Conservation (phyloP, 768 basidiomycete species). For the Mycena maculata region DNA sequence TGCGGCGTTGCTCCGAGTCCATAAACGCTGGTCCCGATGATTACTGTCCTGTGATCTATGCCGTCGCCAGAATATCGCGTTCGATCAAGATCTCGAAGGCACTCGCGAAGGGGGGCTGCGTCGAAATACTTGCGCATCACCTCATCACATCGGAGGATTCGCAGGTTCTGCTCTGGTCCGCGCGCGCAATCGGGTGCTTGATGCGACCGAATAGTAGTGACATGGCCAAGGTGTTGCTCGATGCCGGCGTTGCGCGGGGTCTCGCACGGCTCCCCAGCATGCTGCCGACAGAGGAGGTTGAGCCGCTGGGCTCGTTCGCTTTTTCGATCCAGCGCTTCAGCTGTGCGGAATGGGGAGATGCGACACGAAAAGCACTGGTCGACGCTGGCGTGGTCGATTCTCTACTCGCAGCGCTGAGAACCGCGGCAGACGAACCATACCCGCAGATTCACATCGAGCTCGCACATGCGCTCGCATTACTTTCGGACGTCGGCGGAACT, state of each 20-base stretch:
- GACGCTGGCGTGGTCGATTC: conserved; percentile 44
- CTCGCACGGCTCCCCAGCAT: conserved; percentile 41
- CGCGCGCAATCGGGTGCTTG: conserved; percentile 41
- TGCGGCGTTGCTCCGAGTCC: conserved; percentile 30
- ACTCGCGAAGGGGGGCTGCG: conserved; percentile 37
- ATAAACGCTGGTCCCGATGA: conserved; percentile 33
- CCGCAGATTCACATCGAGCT: conserved; percentile 42
- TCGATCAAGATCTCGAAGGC: conserved; percentile 43
- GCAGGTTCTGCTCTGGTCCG: conserved; percentile 36
- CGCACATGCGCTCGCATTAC: conserved; percentile 40
- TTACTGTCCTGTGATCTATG: conserved; percentile 36
- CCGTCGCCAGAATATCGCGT: conserved; percentile 40
- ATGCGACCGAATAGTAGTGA: conserved; percentile 43
- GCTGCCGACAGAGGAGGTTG: conserved; percentile 39
- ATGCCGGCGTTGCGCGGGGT: conserved; percentile 40
- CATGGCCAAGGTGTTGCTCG: conserved; percentile 38
- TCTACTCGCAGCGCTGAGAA: conserved; percentile 41
- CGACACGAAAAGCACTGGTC: conserved; percentile 39
- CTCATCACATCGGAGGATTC: conserved; percentile 35
- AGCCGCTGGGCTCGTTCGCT: conserved; percentile 40
- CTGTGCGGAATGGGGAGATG: conserved; percentile 42
- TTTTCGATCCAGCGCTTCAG: conserved; percentile 43
- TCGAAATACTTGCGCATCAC: conserved; percentile 35
- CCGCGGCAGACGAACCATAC: conserved; percentile 38
- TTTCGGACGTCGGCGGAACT: conserved; percentile 41